Conservation (phyloP, 352 stramenopile species). For the Pseudoperonospora humuli region DNA sequence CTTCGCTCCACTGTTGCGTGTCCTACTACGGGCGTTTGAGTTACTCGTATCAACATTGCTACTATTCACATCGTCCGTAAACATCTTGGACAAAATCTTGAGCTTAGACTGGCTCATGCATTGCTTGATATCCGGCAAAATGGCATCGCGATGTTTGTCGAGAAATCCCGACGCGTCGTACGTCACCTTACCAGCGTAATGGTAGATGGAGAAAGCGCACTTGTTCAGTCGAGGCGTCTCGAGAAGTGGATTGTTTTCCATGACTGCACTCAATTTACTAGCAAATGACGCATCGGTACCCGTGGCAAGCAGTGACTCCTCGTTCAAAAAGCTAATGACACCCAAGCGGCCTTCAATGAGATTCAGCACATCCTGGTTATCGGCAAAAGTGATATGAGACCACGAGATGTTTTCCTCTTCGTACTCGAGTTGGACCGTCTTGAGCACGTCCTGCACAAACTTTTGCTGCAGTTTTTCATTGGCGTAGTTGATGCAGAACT, state of each 20-base stretch:
- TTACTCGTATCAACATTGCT: constrained; percentile 5
- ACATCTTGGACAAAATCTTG: constrained; percentile 62
- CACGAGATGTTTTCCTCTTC: constrained; percentile 89
- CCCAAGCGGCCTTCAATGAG: constrained; percentile 85
- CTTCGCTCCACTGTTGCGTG: constrained; percentile 26
- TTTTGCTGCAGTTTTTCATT: constrained; percentile 90
- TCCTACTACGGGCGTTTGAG: constrained; percentile 9
- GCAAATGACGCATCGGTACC: constrained; percentile 83
- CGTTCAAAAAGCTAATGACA: constrained; percentile 87
- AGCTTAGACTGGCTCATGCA: constrained; percentile 70
- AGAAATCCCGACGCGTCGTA: constrained; percentile 79
- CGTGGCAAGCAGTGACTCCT: constrained; percentile 80
- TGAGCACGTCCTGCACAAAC: constrained; percentile 88
- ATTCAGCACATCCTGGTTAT: constrained; percentile 89
- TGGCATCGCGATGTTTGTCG: constrained; percentile 79
- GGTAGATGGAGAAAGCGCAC: constrained; percentile 77
- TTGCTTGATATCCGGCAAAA: constrained; percentile 80
- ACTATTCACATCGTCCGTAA: constrained; percentile 42
- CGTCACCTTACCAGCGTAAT: constrained; percentile 83
- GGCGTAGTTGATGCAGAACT: constrained; percentile 91
- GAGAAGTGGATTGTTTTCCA: constrained; percentile 82
- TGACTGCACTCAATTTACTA: constrained; percentile 81
- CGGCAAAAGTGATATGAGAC: constrained; percentile 84
- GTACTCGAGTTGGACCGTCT: constrained; percentile 88
- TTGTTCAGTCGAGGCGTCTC: constrained; percentile 78